Evolutionary conservation across 805 yeast species (phyloP), one percentile per base, ranked within the genome.

Genomic region (Wilhelminamyces savonicus): DNA sequence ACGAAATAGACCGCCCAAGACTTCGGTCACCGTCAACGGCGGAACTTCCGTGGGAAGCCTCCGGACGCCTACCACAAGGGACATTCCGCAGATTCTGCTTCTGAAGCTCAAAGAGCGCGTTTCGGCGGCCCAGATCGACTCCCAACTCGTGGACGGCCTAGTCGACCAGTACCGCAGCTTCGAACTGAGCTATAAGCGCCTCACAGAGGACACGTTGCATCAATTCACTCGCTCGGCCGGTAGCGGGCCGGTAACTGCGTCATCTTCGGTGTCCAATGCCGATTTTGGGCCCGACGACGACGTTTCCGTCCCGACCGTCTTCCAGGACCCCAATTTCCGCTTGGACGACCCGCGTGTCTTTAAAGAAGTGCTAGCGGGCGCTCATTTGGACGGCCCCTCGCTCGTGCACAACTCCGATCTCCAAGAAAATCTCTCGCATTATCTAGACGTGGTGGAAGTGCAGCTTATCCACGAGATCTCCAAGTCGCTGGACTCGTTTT

Each of bases 281-380:
- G 40, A 29, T 3, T 29, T 24, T 3, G 23, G 31, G 8, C 37
- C 26, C 6, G 30, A 34, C 2, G 39, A 34, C 11, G 31, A 25
- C 12, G 16, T 34, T 6, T 6, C 8, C 19, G 72, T 92, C 5
- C 97, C 98, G 0, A 54, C 61, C 2, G 74, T 85, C 1, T 92
- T 73, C 44, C 77, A 81, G 38, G 72, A 71, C 16, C 62, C 71
- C 6, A 71, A 76, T 23, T 92, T 92, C 56, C 68, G 84, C 39
- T 64, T 92, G 23, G 97, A 92, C 44, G 86, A 92, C 50, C 96
- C 96, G 5, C 68, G 95, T 33, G 69, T 79, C 1, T 90, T 90
- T 52, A 76, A 78, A 32, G 64, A 72, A 35, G 95, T 88, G 2
- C 68, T 82, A 10, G 86, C 78, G 25, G 72, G 71, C 23, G 59